These are phyloP conservation scores for Leccinum pellstonianum DNA, from an alignment of 768 basidiomycete species.

Conservation along the genomic window DNA sequence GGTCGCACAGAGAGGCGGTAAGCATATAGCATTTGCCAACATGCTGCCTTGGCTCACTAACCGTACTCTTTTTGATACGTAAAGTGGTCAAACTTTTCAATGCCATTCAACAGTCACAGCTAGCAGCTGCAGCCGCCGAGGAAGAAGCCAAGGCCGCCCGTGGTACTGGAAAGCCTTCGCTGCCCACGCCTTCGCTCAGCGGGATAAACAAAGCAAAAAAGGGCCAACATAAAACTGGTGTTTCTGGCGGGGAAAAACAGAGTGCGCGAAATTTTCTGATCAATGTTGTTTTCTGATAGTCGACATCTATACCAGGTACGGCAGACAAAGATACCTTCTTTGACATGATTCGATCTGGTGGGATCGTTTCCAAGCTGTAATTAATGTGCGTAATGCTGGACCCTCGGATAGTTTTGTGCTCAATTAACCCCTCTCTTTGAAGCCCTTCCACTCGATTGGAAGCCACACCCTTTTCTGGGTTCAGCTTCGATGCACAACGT, in stretches of 20 bases:
- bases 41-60: background rate
- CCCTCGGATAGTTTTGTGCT: background rate
- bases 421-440: background rate
- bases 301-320: slow-evolving; percentile 37
- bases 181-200: slow-evolving; percentile 62
- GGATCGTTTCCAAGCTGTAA: slow-evolving; percentile 70
- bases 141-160: slow-evolving; percentile 60
- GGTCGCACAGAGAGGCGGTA: slow-evolving; percentile 84
- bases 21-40: slow-evolving; percentile 16
- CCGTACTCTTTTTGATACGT: background rate
- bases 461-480: background rate
- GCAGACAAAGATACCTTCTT: slow-evolving; percentile 77
- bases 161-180: slow-evolving; percentile 71
- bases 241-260: slow-evolving; percentile 56
- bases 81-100: slow-evolving; percentile 86
- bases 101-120: slow-evolving; percentile 79
- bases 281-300: slow-evolving; percentile 1
- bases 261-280: slow-evolving; percentile 38
- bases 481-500: background rate
- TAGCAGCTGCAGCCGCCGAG: slow-evolving; percentile 47
- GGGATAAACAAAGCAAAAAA: slow-evolving; percentile 48
- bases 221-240: slow-evolving; percentile 52
- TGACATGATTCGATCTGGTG: slow-evolving; percentile 79
- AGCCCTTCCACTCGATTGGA: background rate
- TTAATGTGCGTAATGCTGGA: background rate